These are phyloP conservation scores for Fusarium palustre DNA, from an alignment of 2,329 filamentous ascomycete species.

Conservation along the genomic window DNA sequence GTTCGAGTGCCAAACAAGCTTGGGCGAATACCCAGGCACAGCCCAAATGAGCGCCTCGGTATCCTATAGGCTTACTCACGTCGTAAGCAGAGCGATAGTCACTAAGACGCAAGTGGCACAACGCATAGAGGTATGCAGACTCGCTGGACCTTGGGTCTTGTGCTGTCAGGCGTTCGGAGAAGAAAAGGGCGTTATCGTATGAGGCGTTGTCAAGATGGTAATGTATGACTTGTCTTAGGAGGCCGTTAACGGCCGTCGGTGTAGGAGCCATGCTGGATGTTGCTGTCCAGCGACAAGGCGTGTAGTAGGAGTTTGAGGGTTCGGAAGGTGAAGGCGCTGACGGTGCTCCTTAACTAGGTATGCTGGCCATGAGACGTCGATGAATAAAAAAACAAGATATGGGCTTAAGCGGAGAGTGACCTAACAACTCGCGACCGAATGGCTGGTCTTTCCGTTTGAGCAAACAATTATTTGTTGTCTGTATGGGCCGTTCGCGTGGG, in stretches of 20 bases:
- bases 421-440: constrained; percentile 16
- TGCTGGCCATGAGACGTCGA: constrained; percentile 46
- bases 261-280: constrained; percentile 64
- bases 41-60: constrained; percentile 80
- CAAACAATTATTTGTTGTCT: constrained; percentile 36
- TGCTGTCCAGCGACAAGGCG: constrained; percentile 37
- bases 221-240: constrained; percentile 70
- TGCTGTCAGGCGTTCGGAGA: constrained; percentile 85
- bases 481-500: constrained; percentile 40
- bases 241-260: constrained; percentile 61
- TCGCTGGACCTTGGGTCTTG: constrained; percentile 86
- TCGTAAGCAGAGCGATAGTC: constrained; percentile 90
- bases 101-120: constrained; percentile 85
- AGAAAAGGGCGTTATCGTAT: constrained; percentile 91
- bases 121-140: constrained; percentile 82
- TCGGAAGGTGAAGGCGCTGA: constrained; percentile 31
- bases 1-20: constrained; percentile 82
- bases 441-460: constrained; percentile 10
- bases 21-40: constrained; percentile 94
- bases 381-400: constrained; percentile 5
- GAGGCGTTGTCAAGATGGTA: constrained; percentile 90
- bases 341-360: constrained; percentile 41
- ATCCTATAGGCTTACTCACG: constrained; percentile 76
- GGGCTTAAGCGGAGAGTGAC: constrained; percentile 13
- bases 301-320: constrained; percentile 17